Evolutionary conservation across 2,329 filamentous ascomycete genomes (phyloP).

Genomic region (Fusarium sp.): DNA sequence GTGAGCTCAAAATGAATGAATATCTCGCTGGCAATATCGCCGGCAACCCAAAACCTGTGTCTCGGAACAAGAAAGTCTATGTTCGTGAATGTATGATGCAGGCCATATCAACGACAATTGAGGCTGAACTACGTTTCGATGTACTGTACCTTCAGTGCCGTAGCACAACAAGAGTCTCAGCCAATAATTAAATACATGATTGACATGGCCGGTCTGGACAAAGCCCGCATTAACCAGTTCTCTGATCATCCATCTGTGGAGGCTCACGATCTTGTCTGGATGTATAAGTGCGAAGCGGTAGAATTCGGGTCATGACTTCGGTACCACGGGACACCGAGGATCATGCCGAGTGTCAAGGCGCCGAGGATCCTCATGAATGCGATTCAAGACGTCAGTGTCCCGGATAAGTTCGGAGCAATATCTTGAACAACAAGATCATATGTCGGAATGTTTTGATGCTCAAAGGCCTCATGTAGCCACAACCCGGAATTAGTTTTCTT

Average conservation of each 20-base stretch:
- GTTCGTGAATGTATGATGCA: background rate
- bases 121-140: background rate
- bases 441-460: constrained; percentile 12
- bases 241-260: background rate
- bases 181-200: background rate
- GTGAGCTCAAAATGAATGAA: constrained; percentile 44
- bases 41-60: constrained; percentile 32
- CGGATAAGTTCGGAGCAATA: constrained; percentile 26
- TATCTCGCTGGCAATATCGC: constrained; percentile 33
- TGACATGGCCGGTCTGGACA: background rate
- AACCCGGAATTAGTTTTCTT: constrained; percentile 26
- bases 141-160: background rate
- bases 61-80: background rate
- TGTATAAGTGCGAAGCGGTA: constrained; percentile 25
- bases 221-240: background rate
- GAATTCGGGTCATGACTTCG: constrained; percentile 26
- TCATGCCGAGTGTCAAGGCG: constrained; percentile 25
- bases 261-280: constrained; percentile 4
- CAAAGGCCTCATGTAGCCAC: constrained; percentile 27
- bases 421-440: constrained; percentile 5
- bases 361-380: constrained; percentile 28
- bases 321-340: constrained; percentile 38
- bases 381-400: constrained; percentile 30
- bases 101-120: background rate
- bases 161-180: background rate